Conservation (phyloP, 1,284 basidiomycete species). For the Tremellales sp. region DNA sequence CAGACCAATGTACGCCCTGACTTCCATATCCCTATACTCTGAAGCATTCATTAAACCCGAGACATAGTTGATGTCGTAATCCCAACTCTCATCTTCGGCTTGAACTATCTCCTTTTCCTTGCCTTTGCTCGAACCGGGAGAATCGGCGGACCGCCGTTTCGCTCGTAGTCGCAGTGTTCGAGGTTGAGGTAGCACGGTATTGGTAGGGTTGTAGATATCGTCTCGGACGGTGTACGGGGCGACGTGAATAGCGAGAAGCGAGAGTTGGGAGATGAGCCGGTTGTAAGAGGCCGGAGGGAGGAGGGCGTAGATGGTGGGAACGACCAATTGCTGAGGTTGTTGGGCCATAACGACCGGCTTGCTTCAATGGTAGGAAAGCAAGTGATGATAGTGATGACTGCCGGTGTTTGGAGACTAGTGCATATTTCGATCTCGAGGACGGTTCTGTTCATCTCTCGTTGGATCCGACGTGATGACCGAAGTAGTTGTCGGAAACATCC, state of each 20-base stretch:
- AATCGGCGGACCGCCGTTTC: background rate
- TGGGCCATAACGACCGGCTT: too few species aligned
- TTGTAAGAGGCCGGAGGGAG: constrained; percentile 23
- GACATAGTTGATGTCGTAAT: constrained; percentile 28
- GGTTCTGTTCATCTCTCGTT: too few species aligned
- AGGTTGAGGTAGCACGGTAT: constrained; percentile 30
- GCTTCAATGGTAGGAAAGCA: too few species aligned
- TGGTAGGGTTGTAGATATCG: constrained; percentile 26
- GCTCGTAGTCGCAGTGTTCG: constrained; percentile 23
- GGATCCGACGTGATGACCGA: too few species aligned
- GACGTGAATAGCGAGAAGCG: constrained; percentile 27
- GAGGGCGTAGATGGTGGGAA: constrained; percentile 36
- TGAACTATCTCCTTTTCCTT: constrained; percentile 1
- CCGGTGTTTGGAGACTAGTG: too few species aligned
- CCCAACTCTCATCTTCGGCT: constrained; percentile 12
- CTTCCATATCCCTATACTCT: constrained; percentile 36
- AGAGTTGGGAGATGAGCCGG: constrained; percentile 28
- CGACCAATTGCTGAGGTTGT: constrained; percentile 5
- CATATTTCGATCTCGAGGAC: too few species aligned
- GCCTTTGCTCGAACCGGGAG: background rate
- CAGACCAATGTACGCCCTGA: constrained; percentile 30
- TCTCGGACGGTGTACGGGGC: constrained; percentile 24
- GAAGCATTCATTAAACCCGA: constrained; percentile 25
- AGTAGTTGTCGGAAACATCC: background rate
- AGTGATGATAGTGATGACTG: too few species aligned